phyloP scores from a whole-genome alignment of 2,329 filamentous ascomycete species.

The Penicillium aurantiogriseum region DNA sequence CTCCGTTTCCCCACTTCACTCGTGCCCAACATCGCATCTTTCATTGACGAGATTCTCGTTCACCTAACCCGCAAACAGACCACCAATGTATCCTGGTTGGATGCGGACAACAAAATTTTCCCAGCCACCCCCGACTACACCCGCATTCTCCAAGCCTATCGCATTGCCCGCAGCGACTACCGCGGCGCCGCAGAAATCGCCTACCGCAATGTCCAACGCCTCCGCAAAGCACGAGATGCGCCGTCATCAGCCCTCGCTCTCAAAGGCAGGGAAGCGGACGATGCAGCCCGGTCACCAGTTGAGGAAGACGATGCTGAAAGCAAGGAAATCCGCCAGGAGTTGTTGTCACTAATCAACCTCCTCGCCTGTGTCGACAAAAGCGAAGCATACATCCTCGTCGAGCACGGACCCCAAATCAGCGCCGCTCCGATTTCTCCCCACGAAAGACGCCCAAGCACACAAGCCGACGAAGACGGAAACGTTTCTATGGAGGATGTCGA shows the following conservation, averaged over 20 bases:
- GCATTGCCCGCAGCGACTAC: conserved; percentile 80
- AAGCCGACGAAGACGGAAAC: conserved; percentile 43
- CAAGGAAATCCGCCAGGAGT: conserved; percentile 62
- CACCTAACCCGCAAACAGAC: conserved; percentile 68
- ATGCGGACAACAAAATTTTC: conserved; percentile 36
- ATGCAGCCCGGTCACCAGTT: conserved; percentile 26
- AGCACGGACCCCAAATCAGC: conserved; percentile 37
- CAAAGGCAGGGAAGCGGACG: conserved; percentile 37
- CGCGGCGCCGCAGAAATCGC: conserved; percentile 67
- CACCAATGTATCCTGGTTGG: conserved; percentile 53
- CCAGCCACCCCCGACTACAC: conserved; percentile 66
- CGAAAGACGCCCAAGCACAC: conserved; percentile 48
- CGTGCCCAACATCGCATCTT: conserved; percentile 66
- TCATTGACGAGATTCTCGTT: conserved; percentile 75
- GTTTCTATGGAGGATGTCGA: conserved; percentile 42
- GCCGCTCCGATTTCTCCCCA: conserved; percentile 23
- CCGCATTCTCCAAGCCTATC: conserved; percentile 87
- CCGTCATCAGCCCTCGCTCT: conserved; percentile 37
- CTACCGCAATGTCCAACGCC: conserved; percentile 55
- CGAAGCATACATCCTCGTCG: conserved; percentile 70
- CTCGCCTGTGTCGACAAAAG: conserved; percentile 79
- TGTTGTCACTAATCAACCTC: conserved; percentile 89
- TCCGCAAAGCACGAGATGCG: conserved; percentile 41
- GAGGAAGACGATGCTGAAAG: conserved; percentile 50
- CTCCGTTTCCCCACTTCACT: conserved; percentile 69